phyloP scores from a whole-genome alignment of 768 basidiomycete species.

The Coprinellus micaceus region DNA sequence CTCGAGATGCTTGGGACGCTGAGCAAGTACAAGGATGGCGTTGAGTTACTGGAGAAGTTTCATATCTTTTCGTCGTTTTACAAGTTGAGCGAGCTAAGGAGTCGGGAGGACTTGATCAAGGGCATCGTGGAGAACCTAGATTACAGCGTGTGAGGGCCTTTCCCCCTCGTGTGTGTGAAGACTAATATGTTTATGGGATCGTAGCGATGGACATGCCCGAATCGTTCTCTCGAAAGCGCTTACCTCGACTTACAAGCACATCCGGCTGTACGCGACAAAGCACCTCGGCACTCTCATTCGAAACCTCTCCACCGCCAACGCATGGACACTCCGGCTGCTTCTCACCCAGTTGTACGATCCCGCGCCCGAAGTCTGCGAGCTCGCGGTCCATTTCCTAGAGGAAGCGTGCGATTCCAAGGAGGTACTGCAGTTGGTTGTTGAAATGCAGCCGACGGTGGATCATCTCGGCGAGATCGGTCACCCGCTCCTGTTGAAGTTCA shows the following conservation, averaged over 20 bases:
- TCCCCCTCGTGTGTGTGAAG: background rate
- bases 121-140: constrained; percentile 89
- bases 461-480: constrained; percentile 93
- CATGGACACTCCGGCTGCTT: constrained; percentile 88
- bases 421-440: constrained; percentile 84
- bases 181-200: constrained; percentile 11
- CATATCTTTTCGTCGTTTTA: constrained; percentile 96
- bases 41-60: constrained; percentile 89
- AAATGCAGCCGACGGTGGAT: constrained; percentile 92
- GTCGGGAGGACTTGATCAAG: constrained; percentile 89
- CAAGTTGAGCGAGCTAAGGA: constrained; percentile 85
- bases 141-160: constrained; percentile 70
- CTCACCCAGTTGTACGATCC: constrained; percentile 96
- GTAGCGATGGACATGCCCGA: constrained; percentile 89
- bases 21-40: constrained; percentile 84
- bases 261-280: constrained; percentile 83
- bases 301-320: constrained; percentile 56
- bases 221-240: constrained; percentile 92
- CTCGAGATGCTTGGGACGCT: constrained; percentile 93
- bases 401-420: constrained; percentile 85
- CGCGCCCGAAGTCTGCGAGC: constrained; percentile 81
- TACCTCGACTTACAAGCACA: constrained; percentile 91
- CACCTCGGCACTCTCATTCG: constrained; percentile 83
- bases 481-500: constrained; percentile 87
- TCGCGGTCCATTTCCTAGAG: constrained; percentile 85